Evolutionary conservation across 2,329 filamentous ascomycete genomes (phyloP), one percentile per base, ranked within the genome.

Genomic region (Claviceps lovelessii): DNA sequence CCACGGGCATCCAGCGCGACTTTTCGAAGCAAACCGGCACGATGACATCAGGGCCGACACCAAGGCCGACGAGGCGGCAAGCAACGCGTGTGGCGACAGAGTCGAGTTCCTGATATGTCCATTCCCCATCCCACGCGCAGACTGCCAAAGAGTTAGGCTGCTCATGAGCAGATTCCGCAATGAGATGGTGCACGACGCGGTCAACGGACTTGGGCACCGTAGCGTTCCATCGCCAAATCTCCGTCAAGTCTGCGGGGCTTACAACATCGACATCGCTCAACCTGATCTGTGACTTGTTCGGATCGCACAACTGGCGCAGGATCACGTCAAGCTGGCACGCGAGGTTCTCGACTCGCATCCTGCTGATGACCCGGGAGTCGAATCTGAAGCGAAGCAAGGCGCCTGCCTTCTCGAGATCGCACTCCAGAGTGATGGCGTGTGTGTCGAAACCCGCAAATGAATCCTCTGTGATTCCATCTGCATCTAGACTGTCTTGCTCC

Each of bases 101-200:
- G 50, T 62, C 54, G 3, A 64, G 55, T 17, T 63, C 51, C 10
- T 44, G 39, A 28, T 61, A 66, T 1, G 62, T 63, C 37, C 63
- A 56, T 1, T 59, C 31, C 1, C 60, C 61, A 52, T 67, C 64
- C 65, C 64, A 67, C 1, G 64, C 56, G 11, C 51, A 54, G 2
- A 66, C 44, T 0, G 64, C 64, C 5, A 50, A 53, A 4, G 54
- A 51, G 5, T 52, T 31, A 1, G 59, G 60, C 11, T 60, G 52
- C 1, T 48, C 33, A 0, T 35, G 31, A 1, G 55, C 59, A 0
- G 54, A 55, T 1, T 59, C 46, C 3, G 57, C 53, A 13, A 66
- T 57, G 2, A 65, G 48, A 3, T 58, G 53, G 28, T 67, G 64
- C 1, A 65, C 55, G 19, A 53, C 59, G 1, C 54, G 31, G 5